These are phyloP conservation scores for Yamadazyma akitaensis DNA, from an alignment of 805 yeast species.

Conservation along the genomic window DNA sequence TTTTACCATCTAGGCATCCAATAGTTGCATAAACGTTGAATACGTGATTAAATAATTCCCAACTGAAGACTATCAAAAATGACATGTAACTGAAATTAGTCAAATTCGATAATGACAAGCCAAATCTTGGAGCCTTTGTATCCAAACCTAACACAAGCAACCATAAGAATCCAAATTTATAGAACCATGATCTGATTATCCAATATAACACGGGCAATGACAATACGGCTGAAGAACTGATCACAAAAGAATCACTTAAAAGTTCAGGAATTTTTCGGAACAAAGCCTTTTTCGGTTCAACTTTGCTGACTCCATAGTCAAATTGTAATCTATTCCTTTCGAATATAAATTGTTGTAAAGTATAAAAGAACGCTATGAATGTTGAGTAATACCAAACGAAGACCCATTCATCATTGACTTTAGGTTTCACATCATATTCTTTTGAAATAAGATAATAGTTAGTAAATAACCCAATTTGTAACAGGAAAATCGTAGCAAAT, in stretches of 20 bases:
- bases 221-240: slow-evolving; percentile 26
- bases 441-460: slow-evolving; percentile 34
- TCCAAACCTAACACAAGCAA: slow-evolving; percentile 35
- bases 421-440: slow-evolving; percentile 37
- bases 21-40: slow-evolving; percentile 65
- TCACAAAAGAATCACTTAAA: slow-evolving; percentile 36
- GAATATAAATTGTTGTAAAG: slow-evolving; percentile 48
- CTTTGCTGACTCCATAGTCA: slow-evolving; percentile 41
- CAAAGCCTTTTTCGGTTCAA: slow-evolving; percentile 36
- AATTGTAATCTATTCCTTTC: slow-evolving; percentile 56
- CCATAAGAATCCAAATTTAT: slow-evolving; percentile 30
- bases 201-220: slow-evolving; percentile 39
- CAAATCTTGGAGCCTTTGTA: slow-evolving; percentile 37
- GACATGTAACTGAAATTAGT: slow-evolving; percentile 28
- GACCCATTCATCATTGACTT: slow-evolving; percentile 43
- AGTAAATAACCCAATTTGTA: slow-evolving; percentile 24
- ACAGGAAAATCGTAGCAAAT: slow-evolving; percentile 22
- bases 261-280: slow-evolving; percentile 25
- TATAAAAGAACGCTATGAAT: slow-evolving; percentile 43
- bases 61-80: slow-evolving; percentile 34
- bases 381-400: slow-evolving; percentile 48
- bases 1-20: slow-evolving; percentile 68
- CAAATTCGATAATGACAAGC: slow-evolving; percentile 28
- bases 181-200: slow-evolving; percentile 40
- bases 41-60: slow-evolving; percentile 57